phyloP scores from a whole-genome alignment of 805 yeast genomes.

The Wickerhamomyces pijperi region DNA sequence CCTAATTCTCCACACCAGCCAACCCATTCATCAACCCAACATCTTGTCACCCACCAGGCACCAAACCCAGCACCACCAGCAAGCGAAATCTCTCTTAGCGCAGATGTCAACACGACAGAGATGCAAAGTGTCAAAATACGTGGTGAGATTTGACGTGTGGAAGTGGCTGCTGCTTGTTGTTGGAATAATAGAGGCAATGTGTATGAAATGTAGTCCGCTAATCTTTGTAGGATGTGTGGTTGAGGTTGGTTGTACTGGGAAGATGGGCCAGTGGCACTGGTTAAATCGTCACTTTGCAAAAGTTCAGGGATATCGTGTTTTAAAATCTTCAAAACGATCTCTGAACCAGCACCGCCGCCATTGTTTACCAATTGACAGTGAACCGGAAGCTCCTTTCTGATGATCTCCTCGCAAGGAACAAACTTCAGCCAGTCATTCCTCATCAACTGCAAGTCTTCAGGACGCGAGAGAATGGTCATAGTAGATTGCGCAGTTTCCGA shows the following conservation, averaged over 20 bases:
- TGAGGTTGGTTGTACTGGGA: too few species aligned
- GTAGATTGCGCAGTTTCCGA: slow-evolving; percentile 43
- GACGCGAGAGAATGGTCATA: slow-evolving; percentile 30
- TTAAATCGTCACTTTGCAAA: slow-evolving; percentile 12
- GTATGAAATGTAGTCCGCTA: slow-evolving; percentile 20
- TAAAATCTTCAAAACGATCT: slow-evolving; percentile 23
- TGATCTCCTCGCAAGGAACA: slow-evolving; percentile 35
- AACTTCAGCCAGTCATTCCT: slow-evolving; percentile 41
- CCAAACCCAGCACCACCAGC: slow-evolving; percentile 50
- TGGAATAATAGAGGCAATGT: slow-evolving; percentile 36
- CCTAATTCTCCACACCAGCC: slow-evolving; percentile 57
- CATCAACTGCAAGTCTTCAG: slow-evolving; percentile 38
- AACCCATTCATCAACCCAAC: slow-evolving; percentile 70
- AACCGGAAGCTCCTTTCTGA: slow-evolving; percentile 36
- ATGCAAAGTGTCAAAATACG: slow-evolving; percentile 42
- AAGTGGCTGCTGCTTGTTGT: too few species aligned
- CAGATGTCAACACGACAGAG: slow-evolving; percentile 43
- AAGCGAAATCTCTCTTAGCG: slow-evolving; percentile 50
- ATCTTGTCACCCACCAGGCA: slow-evolving; percentile 66
- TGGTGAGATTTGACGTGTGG: slow-evolving; percentile 29
- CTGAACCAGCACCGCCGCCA: too few species aligned
- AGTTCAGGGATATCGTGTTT: slow-evolving; percentile 24
- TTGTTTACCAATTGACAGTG: slow-evolving; percentile 26
- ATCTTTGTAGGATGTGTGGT: background rate
- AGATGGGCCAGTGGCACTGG: background rate